phyloP scores from a whole-genome alignment of 345 rosid genomes.

The Murraya paniculata region DNA sequence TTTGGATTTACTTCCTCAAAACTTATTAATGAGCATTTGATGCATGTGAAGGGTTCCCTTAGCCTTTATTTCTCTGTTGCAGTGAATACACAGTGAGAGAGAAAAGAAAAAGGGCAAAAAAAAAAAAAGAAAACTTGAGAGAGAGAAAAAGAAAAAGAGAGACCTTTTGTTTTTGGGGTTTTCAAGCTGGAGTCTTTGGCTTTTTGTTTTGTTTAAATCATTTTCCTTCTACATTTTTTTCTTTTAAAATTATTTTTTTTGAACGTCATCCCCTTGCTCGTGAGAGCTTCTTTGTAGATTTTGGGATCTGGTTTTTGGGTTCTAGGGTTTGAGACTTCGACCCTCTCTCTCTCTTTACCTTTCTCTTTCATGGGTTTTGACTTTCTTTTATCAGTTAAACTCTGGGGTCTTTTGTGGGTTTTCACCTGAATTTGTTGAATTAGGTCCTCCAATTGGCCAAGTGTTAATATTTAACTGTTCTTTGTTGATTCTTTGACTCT shows the following conservation, averaged over 20 bases:
- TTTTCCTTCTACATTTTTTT: conserved; percentile 16
- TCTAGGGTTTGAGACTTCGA: conserved; percentile 56
- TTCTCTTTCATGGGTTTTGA: conserved; percentile 44
- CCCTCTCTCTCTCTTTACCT: conserved; percentile 31
- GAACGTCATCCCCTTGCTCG: conserved; percentile 10
- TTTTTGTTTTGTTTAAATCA: conserved; percentile 14
- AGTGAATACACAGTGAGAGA: conserved; percentile 21
- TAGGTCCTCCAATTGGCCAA: neutral
- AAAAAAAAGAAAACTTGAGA: neutral
- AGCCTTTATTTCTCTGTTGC: conserved; percentile 31
- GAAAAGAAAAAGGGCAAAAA: neutral
- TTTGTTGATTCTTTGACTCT: neutral
- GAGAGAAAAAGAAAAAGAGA: neutral
- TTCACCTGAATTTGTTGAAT: conserved; percentile 17
- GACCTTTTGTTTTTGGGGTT: neutral
- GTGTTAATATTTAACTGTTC: neutral
- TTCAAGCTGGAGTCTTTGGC: conserved; percentile 4
- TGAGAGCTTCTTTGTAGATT: conserved; percentile 18
- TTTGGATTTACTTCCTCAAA: conserved; percentile 31
- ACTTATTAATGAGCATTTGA: conserved; percentile 25
- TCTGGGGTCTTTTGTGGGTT: conserved; percentile 21
- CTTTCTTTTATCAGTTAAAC: conserved; percentile 32
- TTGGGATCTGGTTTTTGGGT: conserved; percentile 60
- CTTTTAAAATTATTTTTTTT: conserved; percentile 14
- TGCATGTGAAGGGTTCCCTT: conserved; percentile 39